These are phyloP conservation scores for Buddleja alternifolia DNA, from an alignment of 257 asterid genomes.

Conservation along the genomic window DNA sequence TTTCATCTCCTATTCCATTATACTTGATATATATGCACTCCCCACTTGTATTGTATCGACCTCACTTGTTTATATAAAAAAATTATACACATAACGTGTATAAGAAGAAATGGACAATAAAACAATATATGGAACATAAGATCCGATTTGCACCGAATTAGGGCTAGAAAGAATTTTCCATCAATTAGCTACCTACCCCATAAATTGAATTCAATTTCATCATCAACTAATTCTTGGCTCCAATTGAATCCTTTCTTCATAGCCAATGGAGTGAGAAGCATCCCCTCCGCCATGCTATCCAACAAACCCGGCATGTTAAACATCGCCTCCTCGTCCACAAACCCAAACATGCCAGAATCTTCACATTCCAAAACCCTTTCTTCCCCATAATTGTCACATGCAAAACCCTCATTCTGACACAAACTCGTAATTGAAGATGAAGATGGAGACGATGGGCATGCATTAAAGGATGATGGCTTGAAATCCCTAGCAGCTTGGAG, in stretches of 20 bases:
- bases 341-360: not conserved
- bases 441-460: constrained; percentile 1
- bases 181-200: constrained; percentile 44
- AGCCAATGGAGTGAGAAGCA: constrained; percentile 77
- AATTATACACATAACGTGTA: too few species aligned
- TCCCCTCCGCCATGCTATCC: constrained; percentile 85
- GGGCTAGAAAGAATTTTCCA: too few species aligned
- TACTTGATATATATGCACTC: too few species aligned
- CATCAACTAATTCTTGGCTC: constrained; percentile 40
- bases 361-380: not conserved
- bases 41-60: too few species aligned
- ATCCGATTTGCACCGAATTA: too few species aligned
- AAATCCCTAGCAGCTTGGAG: constrained; percentile 37
- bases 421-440: not conserved
- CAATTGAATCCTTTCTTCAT: constrained; percentile 64
- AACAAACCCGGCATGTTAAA: constrained; percentile 72
- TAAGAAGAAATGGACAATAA: too few species aligned
- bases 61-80: too few species aligned
- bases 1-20: too few species aligned
- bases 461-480: not conserved
- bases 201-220: constrained; percentile 39
- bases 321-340: constrained; percentile 68
- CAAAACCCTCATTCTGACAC: not conserved
- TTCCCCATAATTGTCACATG: not conserved
- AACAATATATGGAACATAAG: too few species aligned